Percentiles rank a stretch among this genome's conserved stretches.
Conservation (phyloP, 225 moss, liverwort and hornwort genomes). For the Bryoerythrophyllum caledonicum region DNA sequence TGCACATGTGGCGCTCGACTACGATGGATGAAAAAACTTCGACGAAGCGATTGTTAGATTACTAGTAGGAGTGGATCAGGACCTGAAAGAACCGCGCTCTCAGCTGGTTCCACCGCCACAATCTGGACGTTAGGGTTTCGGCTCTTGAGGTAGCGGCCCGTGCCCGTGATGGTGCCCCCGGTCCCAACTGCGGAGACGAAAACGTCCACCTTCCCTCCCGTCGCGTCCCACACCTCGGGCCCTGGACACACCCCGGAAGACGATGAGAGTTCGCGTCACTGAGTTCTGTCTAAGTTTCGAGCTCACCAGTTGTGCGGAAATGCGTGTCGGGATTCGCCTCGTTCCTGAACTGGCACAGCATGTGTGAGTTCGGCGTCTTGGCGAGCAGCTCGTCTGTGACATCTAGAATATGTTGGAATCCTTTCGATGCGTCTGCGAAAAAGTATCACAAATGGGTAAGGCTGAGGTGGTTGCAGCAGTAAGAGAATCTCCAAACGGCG, state of each 20-base stretch:
- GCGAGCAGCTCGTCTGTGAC: slow-evolving; percentile 58
- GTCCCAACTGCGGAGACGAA: slow-evolving; percentile 71
- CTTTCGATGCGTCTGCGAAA: slow-evolving; percentile 52
- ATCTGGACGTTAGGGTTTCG: slow-evolving; percentile 55
- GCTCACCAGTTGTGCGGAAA: slow-evolving; percentile 68
- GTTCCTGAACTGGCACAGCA: slow-evolving; percentile 72
- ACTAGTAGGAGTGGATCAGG: not conserved
- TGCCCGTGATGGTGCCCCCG: slow-evolving; percentile 74
- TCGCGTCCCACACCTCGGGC: slow-evolving; percentile 85
- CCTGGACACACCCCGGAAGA: slow-evolving; percentile 40
- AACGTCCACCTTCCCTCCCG: slow-evolving; percentile 80
- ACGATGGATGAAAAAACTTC: not conserved
- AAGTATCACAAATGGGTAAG: not conserved
- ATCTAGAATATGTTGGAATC: slow-evolving; percentile 36
- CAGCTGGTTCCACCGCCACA: slow-evolving; percentile 71
- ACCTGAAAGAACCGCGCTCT: slow-evolving; percentile 87
- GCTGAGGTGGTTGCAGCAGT: no score
- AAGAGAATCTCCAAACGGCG: no score
- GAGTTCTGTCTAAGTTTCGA: not conserved
- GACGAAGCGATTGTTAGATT: not conserved
- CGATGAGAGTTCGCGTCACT: not conserved
- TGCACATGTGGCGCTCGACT: slow-evolving; percentile 29
- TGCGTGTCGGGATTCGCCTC: slow-evolving; percentile 64
- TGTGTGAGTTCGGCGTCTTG: slow-evolving; percentile 68
- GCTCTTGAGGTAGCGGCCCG: slow-evolving; percentile 69